phyloP scores from a whole-genome alignment of 83 land plant species.

The Diphasiastrum complanatum region DNA sequence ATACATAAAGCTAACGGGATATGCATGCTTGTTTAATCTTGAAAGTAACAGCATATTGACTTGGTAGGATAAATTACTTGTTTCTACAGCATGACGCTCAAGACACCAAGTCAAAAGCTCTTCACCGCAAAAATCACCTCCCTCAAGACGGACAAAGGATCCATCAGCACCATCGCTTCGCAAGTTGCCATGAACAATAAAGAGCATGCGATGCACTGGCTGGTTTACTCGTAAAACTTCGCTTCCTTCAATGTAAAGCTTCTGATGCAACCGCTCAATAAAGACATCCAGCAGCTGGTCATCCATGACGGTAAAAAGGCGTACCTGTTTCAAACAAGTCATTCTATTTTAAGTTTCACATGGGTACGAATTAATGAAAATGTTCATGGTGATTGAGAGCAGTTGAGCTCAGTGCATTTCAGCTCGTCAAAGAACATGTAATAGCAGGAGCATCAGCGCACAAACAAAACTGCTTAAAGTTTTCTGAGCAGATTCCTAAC shows the following conservation, averaged over 20 bases:
- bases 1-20: not conserved
- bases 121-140: conserved; percentile 73
- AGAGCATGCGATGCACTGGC: conserved; percentile 70
- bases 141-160: conserved; percentile 26
- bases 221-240: conserved; percentile 40
- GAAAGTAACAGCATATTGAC: not conserved
- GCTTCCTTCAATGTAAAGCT: conserved; percentile 62
- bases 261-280: conserved; percentile 59
- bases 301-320: conserved; percentile 67
- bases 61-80: not conserved
- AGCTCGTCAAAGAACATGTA: conserved; percentile 3
- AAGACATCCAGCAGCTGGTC: conserved; percentile 65
- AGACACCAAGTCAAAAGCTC: conserved; percentile 75
- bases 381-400: no score
- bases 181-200: conserved; percentile 72
- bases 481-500: no score
- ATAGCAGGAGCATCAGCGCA: not conserved
- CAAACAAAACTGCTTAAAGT: not conserved
- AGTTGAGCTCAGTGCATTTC: no score
- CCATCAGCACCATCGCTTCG: conserved; percentile 47
- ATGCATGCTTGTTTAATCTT: not conserved
- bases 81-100: conserved; percentile 23
- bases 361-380: no score
- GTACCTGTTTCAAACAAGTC: conserved; percentile 51
- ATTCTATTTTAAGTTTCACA: no score